These are phyloP conservation scores for Spergularia marina DNA, from an alignment of 148 eudicot genomes.

Conservation along the genomic window DNA sequence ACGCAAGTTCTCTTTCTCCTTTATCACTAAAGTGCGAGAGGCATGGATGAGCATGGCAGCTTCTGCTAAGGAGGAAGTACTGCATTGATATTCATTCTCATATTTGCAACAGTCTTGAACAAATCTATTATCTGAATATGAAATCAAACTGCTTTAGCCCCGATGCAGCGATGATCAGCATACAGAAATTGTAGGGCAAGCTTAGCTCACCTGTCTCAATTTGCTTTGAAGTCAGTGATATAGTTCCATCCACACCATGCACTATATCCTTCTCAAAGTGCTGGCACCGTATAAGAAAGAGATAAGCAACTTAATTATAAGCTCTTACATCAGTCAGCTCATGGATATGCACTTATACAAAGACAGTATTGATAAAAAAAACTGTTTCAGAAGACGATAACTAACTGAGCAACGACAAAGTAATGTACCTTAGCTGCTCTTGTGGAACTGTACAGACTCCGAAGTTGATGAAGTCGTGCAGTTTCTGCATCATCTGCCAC, in stretches of 20 bases:
- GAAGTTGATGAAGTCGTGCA: conserved; percentile 50
- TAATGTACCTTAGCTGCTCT: conserved; percentile 66
- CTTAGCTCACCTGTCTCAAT: conserved; percentile 57
- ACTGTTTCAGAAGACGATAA: not conserved
- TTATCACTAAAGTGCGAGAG: conserved; percentile 50
- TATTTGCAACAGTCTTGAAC: conserved; percentile 78
- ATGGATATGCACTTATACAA: not conserved
- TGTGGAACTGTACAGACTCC: conserved; percentile 64
- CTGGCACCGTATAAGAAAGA: conserved; percentile 35
- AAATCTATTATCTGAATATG: conserved; percentile 54
- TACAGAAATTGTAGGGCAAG: not conserved
- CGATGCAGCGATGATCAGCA: not conserved
- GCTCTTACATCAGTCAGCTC: not conserved
- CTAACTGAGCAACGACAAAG: not conserved
- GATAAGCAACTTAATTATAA: conserved; percentile 8
- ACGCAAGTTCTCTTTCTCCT: conserved; percentile 61
- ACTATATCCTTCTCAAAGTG: conserved; percentile 77
- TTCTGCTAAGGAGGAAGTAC: conserved; percentile 49
- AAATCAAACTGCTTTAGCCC: conserved; percentile 15
- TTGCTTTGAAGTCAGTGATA: conserved; percentile 66
- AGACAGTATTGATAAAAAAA: not conserved
- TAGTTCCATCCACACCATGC: conserved; percentile 62
- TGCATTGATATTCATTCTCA: conserved; percentile 49
- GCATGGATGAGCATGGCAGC: conserved; percentile 57
- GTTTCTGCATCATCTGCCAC: conserved; percentile 53